Base-by-base conservation (phyloP, 768 basidiomycete genomes). In the Chalciporus piperatus region DNA sequence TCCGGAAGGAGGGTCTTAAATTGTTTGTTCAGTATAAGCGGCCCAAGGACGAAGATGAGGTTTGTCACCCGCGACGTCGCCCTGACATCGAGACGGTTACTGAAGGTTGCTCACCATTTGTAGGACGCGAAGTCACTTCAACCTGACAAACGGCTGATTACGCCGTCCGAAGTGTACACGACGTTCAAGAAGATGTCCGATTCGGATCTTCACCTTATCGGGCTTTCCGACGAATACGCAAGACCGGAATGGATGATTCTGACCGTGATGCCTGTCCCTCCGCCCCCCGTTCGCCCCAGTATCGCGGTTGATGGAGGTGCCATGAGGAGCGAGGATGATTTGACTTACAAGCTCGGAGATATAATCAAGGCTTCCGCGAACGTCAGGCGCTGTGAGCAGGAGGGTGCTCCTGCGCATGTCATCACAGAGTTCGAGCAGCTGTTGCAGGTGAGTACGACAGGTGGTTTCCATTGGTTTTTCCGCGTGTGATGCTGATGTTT, bases 171-270 rank as follows among this genome's bases (percentile, higher is more conserved):
- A 61, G 89, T 90, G n/a, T 90, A 94, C 70, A 88, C 87, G 39
- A 85, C 91, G n/a, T 84, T 98, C 69, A 91, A 92, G 73, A 98
- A 98, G 80, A 93, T 98, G 73, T 82, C 92, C 7, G 85, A 93
- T 54, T 79, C 83, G 12, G 96, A 98, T 66, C 79, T 98, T 14
- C 81, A 85, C 56, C 76, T 94, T 23, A 82, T 98, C 58, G 97
- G 97, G 33, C 83, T 98, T 10, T 95, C 90, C 23, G 91, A 94
- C 51, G 91, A 92, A 66, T 98, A 97, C 66, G 96, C 97, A 7
- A 84, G 95, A 38, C 97, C 97, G 3, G 93, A 98, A 63, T 99
- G 97, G 97, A 98, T 99, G 97, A 97, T 99, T 59, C 74, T 98
- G 38, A 98, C 97, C 0, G 93, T 98, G 33, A 80, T 98, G 68